phyloP scores from a whole-genome alignment of 495 filamentous ascomycete species.

The Xeromyces bisporus region DNA sequence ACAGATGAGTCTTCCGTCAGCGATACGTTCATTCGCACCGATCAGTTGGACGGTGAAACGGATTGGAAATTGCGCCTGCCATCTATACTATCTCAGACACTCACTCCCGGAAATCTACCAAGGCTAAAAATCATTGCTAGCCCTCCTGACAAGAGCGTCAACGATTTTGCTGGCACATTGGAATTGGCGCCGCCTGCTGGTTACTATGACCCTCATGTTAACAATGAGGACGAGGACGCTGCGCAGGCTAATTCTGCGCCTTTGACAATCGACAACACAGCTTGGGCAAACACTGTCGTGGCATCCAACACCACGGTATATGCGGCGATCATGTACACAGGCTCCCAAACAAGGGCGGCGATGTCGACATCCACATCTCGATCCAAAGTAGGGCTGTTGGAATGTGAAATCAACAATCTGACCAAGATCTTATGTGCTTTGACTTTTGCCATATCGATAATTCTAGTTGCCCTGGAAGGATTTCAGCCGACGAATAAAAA shows the following conservation, averaged over 20 bases:
- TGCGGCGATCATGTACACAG: slow-evolving; percentile 85
- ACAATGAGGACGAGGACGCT: slow-evolving; percentile 15
- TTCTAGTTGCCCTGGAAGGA: slow-evolving; percentile 76
- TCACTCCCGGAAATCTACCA: slow-evolving; percentile 50
- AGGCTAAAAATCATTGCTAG: slow-evolving; percentile 66
- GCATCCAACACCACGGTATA: slow-evolving; percentile 78
- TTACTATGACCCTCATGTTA: slow-evolving; percentile 27
- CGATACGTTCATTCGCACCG: slow-evolving; percentile 93
- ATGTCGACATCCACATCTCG: slow-evolving; percentile 81
- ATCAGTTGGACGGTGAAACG: slow-evolving; percentile 95
- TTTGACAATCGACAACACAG: slow-evolving; percentile 89
- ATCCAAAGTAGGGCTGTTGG: slow-evolving; percentile 82
- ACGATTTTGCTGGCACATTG: slow-evolving; percentile 80
- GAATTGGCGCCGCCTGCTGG: slow-evolving; percentile 34
- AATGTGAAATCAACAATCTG: slow-evolving; percentile 95
- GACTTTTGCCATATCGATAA: slow-evolving; percentile 68
- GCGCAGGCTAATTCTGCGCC: slow-evolving; percentile 39
- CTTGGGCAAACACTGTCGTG: slow-evolving; percentile 96
- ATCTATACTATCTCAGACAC: slow-evolving; percentile 60
- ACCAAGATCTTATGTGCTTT: slow-evolving; percentile 90
- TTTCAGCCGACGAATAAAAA: slow-evolving; percentile 49
- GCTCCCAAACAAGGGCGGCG: slow-evolving; percentile 83
- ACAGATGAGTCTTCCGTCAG: slow-evolving; percentile 29
- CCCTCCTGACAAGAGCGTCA: slow-evolving; percentile 79
- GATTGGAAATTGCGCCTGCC: slow-evolving; percentile 95